phyloP scores from a whole-genome alignment of 140 eudicot genomes.

The Oenanthe javanica region DNA sequence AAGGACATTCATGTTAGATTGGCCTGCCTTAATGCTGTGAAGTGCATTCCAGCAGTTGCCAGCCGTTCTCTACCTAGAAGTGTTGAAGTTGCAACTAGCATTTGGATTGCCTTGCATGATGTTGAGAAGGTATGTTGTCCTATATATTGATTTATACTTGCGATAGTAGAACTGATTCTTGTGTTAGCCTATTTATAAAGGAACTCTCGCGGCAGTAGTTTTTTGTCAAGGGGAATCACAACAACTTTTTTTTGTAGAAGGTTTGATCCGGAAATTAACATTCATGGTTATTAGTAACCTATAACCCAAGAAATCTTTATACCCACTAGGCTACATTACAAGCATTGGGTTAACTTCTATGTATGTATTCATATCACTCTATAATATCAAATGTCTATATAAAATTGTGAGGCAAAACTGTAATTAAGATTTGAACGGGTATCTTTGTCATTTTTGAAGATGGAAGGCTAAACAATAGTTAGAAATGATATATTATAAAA shows the following conservation, averaged over 20 bases:
- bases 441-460: neutral
- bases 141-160: neutral
- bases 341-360: neutral
- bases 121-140: constrained; percentile 63
- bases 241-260: no score
- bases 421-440: neutral
- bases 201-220: neutral
- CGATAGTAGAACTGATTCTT: neutral
- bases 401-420: neutral
- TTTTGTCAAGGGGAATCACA: neutral
- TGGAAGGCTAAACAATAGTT: neutral
- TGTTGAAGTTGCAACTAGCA: constrained; percentile 87
- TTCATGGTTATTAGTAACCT: neutral
- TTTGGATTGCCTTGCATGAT: constrained; percentile 97
- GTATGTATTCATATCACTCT: no score
- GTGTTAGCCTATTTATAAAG: neutral
- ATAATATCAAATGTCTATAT: neutral
- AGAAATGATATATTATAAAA: neutral
- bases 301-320: neutral
- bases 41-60: constrained; percentile 92
- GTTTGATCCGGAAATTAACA: neutral
- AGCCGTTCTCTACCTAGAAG: constrained; percentile 66
- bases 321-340: neutral
- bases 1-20: constrained; percentile 89
- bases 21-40: constrained; percentile 92